Percentiles rank a stretch among this genome's conserved stretches.
Evolutionary conservation across 2,329 filamentous ascomycete genomes (phyloP).

Genomic region (Aspergillus uvarum): DNA sequence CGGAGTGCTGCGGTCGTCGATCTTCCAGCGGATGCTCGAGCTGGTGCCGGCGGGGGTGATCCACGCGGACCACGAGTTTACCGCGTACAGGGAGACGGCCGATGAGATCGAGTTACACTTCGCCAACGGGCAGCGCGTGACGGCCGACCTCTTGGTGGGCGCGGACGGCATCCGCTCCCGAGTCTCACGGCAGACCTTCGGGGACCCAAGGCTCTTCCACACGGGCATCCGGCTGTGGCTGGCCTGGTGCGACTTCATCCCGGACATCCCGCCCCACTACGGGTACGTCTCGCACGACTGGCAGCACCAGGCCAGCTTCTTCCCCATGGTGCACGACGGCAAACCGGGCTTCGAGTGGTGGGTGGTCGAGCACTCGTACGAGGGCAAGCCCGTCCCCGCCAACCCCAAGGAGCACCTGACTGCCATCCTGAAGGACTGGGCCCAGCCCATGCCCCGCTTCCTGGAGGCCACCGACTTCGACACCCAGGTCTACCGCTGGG

Average conservation of each 20-base stretch:
- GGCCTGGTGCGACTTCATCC: constrained; percentile 22
- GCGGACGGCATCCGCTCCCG: constrained; percentile 21
- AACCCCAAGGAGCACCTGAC: constrained; percentile 7
- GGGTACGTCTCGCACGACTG: constrained; percentile 16
- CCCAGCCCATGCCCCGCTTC: constrained; percentile 1
- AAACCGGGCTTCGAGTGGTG: constrained; percentile 24
- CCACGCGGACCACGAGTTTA: constrained; percentile 16
- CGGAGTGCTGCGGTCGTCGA: constrained; percentile 20
- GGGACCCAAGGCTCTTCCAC: constrained; percentile 19
- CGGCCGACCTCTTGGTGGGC: constrained; percentile 17
- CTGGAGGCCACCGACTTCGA: not conserved
- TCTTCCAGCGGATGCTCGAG: constrained; percentile 21
- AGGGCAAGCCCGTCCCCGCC: constrained; percentile 19
- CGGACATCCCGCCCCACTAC: constrained; percentile 12
- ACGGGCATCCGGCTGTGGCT: constrained; percentile 23
- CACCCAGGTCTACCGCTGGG: constrained; percentile 6
- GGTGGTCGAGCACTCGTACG: constrained; percentile 22
- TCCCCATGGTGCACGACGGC: constrained; percentile 22
- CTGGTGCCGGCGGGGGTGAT: constrained; percentile 19
- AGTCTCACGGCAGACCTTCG: constrained; percentile 21
- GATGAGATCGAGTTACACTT: not conserved
- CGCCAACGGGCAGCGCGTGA: constrained; percentile 2
- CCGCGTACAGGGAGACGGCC: not conserved
- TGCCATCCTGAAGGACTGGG: not conserved
- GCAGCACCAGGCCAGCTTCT: constrained; percentile 22